These are phyloP conservation scores for Pisolithus tinctorius DNA, from an alignment of 768 basidiomycete species.

Conservation along the genomic window DNA sequence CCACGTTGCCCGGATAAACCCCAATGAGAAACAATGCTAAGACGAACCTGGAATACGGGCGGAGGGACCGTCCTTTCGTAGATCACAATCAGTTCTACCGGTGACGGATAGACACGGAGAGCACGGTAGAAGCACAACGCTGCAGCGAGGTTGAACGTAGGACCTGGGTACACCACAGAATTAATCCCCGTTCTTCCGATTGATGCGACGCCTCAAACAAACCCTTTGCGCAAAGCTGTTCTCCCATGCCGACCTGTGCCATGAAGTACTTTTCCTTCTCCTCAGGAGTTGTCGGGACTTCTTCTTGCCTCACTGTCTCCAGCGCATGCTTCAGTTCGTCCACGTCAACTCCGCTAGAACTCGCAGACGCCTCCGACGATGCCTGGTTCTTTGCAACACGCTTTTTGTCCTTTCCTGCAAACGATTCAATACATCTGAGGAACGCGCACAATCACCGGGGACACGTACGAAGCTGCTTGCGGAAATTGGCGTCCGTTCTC, in stretches of 20 bases:
- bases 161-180: slow-evolving; percentile 45
- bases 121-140: slow-evolving; percentile 92
- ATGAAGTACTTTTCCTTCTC: slow-evolving; percentile 89
- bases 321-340: slow-evolving; percentile 60
- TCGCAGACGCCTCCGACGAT: slow-evolving; percentile 28
- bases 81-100: slow-evolving; percentile 90
- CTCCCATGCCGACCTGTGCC: slow-evolving; percentile 81
- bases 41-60: slow-evolving; percentile 66
- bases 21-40: neutral
- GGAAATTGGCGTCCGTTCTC: slow-evolving; percentile 79
- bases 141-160: slow-evolving; percentile 67
- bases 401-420: slow-evolving; percentile 86
- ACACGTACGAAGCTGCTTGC: slow-evolving; percentile 77
- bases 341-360: slow-evolving; percentile 29
- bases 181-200: neutral
- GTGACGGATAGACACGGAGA: slow-evolving; percentile 89
- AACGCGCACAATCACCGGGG: neutral
- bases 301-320: slow-evolving; percentile 62
- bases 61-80: slow-evolving; percentile 88
- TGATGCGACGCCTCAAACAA: neutral
- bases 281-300: slow-evolving; percentile 57
- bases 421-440: slow-evolving; percentile 1
- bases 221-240: slow-evolving; percentile 77
- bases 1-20: neutral
- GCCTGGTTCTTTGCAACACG: slow-evolving; percentile 67